phyloP scores from a whole-genome alignment of 345 rosid species.

The Rhodomyrtus tomentosa region DNA sequence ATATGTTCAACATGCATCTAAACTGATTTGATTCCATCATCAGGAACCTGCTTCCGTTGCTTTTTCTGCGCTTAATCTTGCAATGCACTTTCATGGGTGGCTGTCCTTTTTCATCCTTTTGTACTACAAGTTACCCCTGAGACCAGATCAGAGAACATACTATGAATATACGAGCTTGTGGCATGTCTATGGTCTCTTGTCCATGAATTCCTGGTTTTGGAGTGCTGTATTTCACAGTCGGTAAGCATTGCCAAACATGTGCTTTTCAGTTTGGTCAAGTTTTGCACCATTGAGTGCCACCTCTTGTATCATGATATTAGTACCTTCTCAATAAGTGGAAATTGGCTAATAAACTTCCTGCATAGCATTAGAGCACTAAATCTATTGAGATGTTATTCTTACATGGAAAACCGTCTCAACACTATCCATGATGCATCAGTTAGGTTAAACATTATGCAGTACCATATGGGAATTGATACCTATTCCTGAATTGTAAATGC shows the following conservation, averaged over 20 bases:
- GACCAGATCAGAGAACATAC: slow-evolving; percentile 49
- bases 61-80: slow-evolving; percentile 65
- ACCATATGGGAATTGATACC: not conserved
- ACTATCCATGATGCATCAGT: not conserved
- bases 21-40: not conserved
- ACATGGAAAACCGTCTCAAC: not conserved
- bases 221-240: slow-evolving; percentile 75
- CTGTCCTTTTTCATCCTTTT: slow-evolving; percentile 76
- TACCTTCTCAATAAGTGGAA: not conserved
- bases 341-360: not conserved
- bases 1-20: not conserved
- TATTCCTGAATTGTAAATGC: not conserved
- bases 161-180: slow-evolving; percentile 67
- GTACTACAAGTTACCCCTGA: slow-evolving; percentile 64
- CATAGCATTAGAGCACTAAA: not conserved
- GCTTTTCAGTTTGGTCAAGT: not conserved
- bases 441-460: not conserved
- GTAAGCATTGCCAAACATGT: slow-evolving; percentile 20
- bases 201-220: slow-evolving; percentile 89
- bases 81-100: slow-evolving; percentile 86
- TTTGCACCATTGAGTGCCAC: not conserved
- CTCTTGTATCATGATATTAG: not conserved
- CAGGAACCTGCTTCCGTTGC: slow-evolving; percentile 91
- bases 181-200: slow-evolving; percentile 62
- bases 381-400: not conserved